phyloP scores from a whole-genome alignment of 2,329 filamentous ascomycete species.

The Tolypocladium endophyticum region DNA sequence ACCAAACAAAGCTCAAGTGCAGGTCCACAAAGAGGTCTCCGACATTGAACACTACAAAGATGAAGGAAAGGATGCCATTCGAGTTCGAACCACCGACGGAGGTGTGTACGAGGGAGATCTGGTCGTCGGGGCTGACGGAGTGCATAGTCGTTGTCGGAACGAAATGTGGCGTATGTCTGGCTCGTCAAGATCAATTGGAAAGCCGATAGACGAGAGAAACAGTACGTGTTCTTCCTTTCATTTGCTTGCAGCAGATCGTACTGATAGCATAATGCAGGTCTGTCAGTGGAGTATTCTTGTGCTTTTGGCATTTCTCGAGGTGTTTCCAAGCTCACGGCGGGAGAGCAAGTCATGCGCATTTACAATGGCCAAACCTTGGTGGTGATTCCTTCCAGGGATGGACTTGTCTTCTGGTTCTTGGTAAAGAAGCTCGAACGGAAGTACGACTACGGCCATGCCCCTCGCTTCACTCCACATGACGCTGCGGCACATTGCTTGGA shows the following conservation, averaged over 20 bases:
- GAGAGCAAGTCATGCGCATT: background rate
- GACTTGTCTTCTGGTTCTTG: slow-evolving; percentile 1
- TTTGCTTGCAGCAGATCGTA: background rate
- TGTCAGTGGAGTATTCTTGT: slow-evolving; percentile 17
- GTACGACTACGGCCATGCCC: background rate
- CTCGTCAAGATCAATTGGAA: background rate
- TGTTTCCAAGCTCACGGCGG: slow-evolving; percentile 5
- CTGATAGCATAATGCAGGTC: background rate
- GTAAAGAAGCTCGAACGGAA: background rate
- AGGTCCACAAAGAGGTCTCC: background rate
- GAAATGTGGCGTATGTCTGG: slow-evolving; percentile 14
- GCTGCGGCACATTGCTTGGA: background rate
- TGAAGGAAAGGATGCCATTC: slow-evolving; percentile 7
- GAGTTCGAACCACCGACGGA: slow-evolving; percentile 1
- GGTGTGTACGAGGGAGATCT: slow-evolving; percentile 16
- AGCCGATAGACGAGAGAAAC: background rate
- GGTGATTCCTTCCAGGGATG: background rate
- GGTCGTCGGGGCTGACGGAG: slow-evolving; percentile 27
- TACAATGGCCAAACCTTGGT: background rate
- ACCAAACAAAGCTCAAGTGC: slow-evolving; percentile 12
- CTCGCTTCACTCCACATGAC: background rate
- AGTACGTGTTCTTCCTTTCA: background rate
- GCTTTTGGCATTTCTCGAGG: slow-evolving; percentile 24
- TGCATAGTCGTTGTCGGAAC: slow-evolving; percentile 23
- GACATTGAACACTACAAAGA: background rate